Evolutionary conservation across 1,284 basidiomycete species (phyloP).

Genomic region (Fomitopsis palustris): DNA sequence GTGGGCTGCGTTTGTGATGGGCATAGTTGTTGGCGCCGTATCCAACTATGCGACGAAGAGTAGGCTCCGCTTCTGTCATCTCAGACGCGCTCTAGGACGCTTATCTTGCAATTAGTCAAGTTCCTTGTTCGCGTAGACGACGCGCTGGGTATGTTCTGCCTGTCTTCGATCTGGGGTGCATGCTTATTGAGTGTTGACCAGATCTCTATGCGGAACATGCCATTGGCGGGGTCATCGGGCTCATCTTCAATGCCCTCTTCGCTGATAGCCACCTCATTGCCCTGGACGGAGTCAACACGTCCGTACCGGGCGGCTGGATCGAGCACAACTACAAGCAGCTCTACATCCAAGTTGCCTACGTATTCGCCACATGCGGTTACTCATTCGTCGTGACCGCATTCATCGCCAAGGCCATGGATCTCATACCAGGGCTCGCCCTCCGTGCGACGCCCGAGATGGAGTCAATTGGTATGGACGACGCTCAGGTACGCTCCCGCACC

Average conservation of each 20-base stretch:
- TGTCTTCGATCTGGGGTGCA: not conserved
- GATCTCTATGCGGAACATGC: constrained; percentile 93
- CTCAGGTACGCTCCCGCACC: constrained; percentile 51
- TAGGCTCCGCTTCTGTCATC: constrained; percentile 33
- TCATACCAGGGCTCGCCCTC: constrained; percentile 76
- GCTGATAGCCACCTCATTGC: constrained; percentile 60
- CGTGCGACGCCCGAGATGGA: constrained; percentile 76
- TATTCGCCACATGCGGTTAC: constrained; percentile 65
- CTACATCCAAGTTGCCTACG: constrained; percentile 83
- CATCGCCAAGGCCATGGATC: constrained; percentile 68
- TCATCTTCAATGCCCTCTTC: constrained; percentile 79
- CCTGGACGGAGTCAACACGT: constrained; percentile 75
- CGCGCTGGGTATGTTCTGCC: constrained; percentile 43
- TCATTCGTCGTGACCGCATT: constrained; percentile 67
- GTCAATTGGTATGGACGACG: constrained; percentile 85
- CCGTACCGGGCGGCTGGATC: constrained; percentile 68
- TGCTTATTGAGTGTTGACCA: not conserved
- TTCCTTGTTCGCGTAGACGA: constrained; percentile 72
- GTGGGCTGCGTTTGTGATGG: constrained; percentile 76
- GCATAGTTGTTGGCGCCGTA: constrained; percentile 68
- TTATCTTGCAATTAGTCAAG: constrained; percentile 50
- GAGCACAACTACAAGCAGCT: constrained; percentile 72
- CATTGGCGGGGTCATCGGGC: constrained; percentile 84
- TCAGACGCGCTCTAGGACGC: not conserved
- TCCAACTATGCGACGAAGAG: constrained; percentile 89